Evolutionary conservation across 2,329 filamentous ascomycete species (phyloP).

Genomic region (Aureobasidium vineae): DNA sequence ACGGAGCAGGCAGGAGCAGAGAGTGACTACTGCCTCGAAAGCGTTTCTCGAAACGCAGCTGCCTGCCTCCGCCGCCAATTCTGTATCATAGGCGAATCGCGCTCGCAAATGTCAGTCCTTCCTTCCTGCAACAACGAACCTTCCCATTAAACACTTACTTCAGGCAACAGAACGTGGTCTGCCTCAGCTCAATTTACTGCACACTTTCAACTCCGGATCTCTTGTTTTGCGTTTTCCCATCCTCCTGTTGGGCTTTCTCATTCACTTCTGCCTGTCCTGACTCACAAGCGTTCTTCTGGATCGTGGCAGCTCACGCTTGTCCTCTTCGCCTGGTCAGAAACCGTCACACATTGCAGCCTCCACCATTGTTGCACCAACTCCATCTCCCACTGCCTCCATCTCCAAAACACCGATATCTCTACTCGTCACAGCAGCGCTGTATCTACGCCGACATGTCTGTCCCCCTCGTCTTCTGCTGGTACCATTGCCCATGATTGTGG

Average conservation of each 20-base stretch:
- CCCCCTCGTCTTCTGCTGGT: neutral
- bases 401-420: neutral
- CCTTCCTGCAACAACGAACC: neutral
- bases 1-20: too few relatives aligned
- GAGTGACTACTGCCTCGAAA: neutral
- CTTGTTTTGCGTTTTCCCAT: neutral
- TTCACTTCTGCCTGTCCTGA: neutral
- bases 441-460: neutral
- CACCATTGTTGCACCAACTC: neutral
- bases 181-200: neutral
- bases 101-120: neutral
- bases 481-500: neutral
- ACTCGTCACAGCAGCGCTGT: neutral
- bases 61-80: neutral
- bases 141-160: neutral
- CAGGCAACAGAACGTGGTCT: neutral
- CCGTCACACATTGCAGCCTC: neutral
- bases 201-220: neutral
- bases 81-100: neutral
- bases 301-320: neutral
- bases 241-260: neutral
- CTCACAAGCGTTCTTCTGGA: too few relatives aligned
- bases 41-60: neutral
- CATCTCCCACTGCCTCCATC: accelerated
- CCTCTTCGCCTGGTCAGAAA: neutral